phyloP scores from a whole-genome alignment of 495 filamentous ascomycete genomes.

The Usnea hakonensis region DNA sequence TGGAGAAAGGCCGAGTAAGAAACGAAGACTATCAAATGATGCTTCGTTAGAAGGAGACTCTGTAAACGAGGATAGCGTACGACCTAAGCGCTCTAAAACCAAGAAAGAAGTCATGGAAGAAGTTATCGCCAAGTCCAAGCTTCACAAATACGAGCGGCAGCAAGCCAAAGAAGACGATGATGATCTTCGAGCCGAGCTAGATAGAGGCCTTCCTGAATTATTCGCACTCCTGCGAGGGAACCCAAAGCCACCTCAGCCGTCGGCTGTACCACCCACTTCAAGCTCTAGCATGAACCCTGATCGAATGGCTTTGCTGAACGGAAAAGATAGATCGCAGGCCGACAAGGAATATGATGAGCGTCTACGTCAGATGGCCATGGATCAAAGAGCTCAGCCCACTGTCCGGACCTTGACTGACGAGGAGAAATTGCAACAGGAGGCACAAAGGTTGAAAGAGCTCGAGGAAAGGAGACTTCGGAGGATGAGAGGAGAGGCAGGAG shows the following conservation, averaged over 20 bases:
- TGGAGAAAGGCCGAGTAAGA: conserved; percentile 53
- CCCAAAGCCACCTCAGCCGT: conserved; percentile 36
- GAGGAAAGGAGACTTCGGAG: conserved; percentile 67
- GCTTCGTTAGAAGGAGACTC: conserved; percentile 35
- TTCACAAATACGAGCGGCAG: conserved; percentile 88
- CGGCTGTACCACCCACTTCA: conserved; percentile 31
- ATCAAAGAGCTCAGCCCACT: conserved; percentile 73
- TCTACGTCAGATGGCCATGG: conserved; percentile 70
- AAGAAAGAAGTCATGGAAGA: conserved; percentile 96
- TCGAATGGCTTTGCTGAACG: conserved; percentile 50
- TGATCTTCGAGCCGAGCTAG: conserved; percentile 72
- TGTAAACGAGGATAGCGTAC: conserved; percentile 37
- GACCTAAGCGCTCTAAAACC: conserved; percentile 74
- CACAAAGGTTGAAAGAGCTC: conserved; percentile 62
- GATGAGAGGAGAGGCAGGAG: conserved; percentile 61
- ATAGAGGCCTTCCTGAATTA: conserved; percentile 71
- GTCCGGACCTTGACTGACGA: conserved; percentile 88
- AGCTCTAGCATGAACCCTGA: conserved; percentile 51
- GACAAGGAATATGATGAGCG: conserved; percentile 81
- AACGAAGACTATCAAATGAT: conserved; percentile 41
- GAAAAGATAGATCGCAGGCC: conserved; percentile 51
- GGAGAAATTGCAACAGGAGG: conserved; percentile 70
- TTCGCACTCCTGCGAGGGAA: conserved; percentile 58
- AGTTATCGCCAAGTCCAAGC: conserved; percentile 93
- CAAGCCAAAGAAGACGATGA: conserved; percentile 89